Conservation (phyloP, 495 filamentous ascomycete genomes). For the Annulohypoxylon stygium region DNA sequence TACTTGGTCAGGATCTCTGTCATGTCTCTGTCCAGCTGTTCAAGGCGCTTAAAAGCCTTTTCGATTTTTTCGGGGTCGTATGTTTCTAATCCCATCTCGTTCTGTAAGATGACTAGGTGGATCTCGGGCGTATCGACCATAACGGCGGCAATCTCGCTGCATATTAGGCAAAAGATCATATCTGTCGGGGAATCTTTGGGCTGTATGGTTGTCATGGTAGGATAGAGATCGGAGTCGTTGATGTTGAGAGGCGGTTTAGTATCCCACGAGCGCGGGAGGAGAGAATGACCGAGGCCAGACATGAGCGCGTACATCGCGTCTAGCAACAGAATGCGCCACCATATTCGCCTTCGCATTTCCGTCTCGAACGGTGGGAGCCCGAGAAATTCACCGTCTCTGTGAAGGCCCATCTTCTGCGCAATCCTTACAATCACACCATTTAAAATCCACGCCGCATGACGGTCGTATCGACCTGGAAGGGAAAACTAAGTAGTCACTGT, state of each 20-base stretch:
- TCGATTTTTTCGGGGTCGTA: constrained; percentile 55
- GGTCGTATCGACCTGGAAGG: constrained; percentile 65
- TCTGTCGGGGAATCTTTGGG: constrained; percentile 72
- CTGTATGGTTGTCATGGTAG: constrained; percentile 65
- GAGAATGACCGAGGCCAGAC: constrained; percentile 72
- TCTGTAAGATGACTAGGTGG: constrained; percentile 59
- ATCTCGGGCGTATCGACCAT: constrained; percentile 59
- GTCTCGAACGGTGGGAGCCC: constrained; percentile 74
- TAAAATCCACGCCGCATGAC: constrained; percentile 64
- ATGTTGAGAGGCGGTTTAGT: constrained; percentile 66
- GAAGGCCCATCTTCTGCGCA: constrained; percentile 80
- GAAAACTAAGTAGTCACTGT: constrained; percentile 54
- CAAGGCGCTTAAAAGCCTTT: constrained; percentile 64
- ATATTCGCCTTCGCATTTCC: constrained; percentile 76
- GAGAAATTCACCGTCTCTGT: constrained; percentile 76
- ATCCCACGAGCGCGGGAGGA: constrained; percentile 61
- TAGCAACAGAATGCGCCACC: constrained; percentile 80
- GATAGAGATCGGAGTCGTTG: constrained; percentile 70
- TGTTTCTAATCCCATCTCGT: constrained; percentile 49
- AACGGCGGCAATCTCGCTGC: constrained; percentile 63
- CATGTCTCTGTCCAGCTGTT: constrained; percentile 59
- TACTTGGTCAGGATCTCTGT: constrained; percentile 64
- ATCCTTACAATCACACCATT: constrained; percentile 71
- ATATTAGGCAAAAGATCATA: constrained; percentile 75
- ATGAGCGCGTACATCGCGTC: constrained; percentile 70